Percentiles rank a stretch among this genome's conserved stretches.
phyloP scores from a whole-genome alignment of 768 basidiomycete species.

The Leucocoprinus leucothites region DNA sequence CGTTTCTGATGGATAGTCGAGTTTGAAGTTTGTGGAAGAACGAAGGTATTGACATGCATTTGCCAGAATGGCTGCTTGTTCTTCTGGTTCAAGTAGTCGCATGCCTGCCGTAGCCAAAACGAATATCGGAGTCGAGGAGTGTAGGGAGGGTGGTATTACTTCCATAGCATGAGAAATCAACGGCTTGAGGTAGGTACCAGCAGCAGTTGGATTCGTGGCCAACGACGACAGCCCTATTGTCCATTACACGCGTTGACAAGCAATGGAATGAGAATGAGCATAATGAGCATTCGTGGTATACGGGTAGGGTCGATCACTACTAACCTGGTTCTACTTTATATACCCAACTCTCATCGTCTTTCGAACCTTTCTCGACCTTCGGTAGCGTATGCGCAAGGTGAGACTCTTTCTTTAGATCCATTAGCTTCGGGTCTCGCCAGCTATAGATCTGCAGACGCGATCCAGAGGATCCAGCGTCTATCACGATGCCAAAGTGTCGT shows the following conservation, averaged over 20 bases:
- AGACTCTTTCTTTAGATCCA: conserved; percentile 47
- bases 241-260: not conserved
- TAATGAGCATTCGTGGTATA: too few species aligned
- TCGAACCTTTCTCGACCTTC: conserved; percentile 89
- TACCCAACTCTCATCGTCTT: conserved; percentile 80
- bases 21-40: conserved; percentile 72
- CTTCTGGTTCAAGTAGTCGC: conserved; percentile 72
- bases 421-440: conserved; percentile 79
- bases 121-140: conserved; percentile 85
- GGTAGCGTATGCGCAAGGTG: conserved; percentile 61
- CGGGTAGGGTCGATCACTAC: conserved; percentile 24
- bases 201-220: conserved; percentile 60
- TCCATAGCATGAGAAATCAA: conserved; percentile 79
- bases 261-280: not conserved
- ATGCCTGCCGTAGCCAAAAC: conserved; percentile 96
- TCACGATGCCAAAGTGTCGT: conserved; percentile 88
- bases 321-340: conserved; percentile 90
- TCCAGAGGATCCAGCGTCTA: conserved; percentile 98
- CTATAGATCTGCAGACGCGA: conserved; percentile 96
- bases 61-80: conserved; percentile 71
- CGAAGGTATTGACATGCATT: conserved; percentile 76
- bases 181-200: conserved; percentile 77
- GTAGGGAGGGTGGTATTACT: conserved; percentile 83
- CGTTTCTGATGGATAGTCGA: conserved; percentile 55
- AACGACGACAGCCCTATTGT: conserved; percentile 82